phyloP scores from a whole-genome alignment of 164 flowering plant species.

The Aristolochia contorta region DNA sequence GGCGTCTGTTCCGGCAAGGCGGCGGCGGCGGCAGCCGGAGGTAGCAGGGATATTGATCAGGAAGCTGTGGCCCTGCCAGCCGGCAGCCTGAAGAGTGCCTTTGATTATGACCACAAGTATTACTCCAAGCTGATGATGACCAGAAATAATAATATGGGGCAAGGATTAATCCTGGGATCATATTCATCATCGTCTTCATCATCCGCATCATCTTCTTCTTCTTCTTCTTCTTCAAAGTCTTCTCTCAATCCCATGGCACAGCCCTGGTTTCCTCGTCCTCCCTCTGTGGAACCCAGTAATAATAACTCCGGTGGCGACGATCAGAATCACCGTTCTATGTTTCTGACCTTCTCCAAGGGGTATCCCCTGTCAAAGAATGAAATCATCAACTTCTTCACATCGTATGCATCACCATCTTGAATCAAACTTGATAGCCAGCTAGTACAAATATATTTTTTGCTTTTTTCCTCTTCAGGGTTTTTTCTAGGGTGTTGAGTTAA shows the following conservation, averaged over 20 bases:
- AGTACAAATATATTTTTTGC: background rate
- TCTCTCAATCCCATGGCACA: constrained; percentile 1
- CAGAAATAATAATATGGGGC: no score
- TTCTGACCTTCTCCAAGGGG: constrained; percentile 11
- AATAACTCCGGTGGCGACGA: background rate
- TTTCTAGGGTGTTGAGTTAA: background rate
- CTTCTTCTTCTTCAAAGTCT: no score
- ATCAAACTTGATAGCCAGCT: no score
- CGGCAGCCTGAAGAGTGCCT: background rate
- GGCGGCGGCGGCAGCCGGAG: no score
- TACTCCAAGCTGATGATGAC: no score
- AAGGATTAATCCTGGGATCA: no score
- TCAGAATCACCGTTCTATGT: constrained; percentile 7
- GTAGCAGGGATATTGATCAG: background rate
- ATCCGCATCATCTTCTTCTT: background rate
- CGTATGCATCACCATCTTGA: constrained; percentile 2
- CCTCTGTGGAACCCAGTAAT: no score
- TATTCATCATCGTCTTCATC: no score
- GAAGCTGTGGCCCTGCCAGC: background rate
- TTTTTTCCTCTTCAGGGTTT: background rate
- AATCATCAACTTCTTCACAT: background rate
- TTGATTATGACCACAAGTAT: background rate
- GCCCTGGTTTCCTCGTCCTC: background rate
- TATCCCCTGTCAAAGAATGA: constrained; percentile 3
- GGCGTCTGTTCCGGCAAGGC: no score